Conservation (phyloP, 2,329 filamentous ascomycete species). For the Ophiostoma ips region DNA sequence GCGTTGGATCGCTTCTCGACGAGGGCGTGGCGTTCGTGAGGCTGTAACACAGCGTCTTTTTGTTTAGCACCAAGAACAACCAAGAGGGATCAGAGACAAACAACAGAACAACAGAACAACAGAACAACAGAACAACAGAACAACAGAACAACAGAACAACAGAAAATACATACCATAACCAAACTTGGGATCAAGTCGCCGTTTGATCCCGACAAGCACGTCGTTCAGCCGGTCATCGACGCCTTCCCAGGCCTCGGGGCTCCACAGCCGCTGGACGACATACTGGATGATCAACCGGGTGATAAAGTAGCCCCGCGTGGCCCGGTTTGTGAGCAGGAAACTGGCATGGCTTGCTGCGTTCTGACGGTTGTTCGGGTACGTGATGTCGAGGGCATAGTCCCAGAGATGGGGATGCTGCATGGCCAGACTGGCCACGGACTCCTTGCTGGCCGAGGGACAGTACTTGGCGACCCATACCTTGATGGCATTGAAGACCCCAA, state of each 20-base stretch:
- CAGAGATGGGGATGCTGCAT: constrained; percentile 17
- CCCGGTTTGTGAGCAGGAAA: constrained; percentile 20
- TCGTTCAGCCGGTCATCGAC: constrained; percentile 17
- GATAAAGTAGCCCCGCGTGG: constrained; percentile 23
- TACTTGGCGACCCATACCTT: constrained; percentile 12
- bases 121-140: too few species aligned
- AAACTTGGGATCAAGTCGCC: constrained; percentile 11
- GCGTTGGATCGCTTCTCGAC: constrained; percentile 23
- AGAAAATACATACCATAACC: constrained; percentile 17
- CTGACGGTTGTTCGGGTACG: constrained; percentile 15
- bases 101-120: not conserved
- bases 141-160: not conserved
- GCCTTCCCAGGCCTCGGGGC: constrained; percentile 21
- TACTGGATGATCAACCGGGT: constrained; percentile 25
- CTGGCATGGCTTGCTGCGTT: constrained; percentile 21
- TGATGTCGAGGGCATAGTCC: constrained; percentile 23
- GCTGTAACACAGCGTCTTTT: constrained; percentile 5
- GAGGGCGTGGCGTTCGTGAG: constrained; percentile 22
- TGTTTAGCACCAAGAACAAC: not conserved
- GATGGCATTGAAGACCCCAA: constrained; percentile 12
- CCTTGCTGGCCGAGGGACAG: not conserved
- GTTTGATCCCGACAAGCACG: constrained; percentile 14
- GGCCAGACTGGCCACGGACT: not conserved
- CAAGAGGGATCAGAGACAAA: too few species aligned
- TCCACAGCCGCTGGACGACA: constrained; percentile 22